Evolutionary conservation across 129 eudicot species (phyloP).

Genomic region (Pseudognaphalium luteoalbum): DNA sequence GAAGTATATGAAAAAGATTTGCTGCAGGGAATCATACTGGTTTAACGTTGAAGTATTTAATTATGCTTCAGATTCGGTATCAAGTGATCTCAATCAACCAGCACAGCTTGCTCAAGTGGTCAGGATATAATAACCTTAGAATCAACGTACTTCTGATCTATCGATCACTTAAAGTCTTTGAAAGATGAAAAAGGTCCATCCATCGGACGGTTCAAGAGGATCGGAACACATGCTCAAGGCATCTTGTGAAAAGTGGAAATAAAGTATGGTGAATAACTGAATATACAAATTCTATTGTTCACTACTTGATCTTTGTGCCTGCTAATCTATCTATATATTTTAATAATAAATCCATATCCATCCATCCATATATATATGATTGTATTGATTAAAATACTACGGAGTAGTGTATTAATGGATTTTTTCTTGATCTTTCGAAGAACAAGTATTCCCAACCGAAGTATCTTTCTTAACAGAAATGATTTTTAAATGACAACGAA

Average conservation of each 20-base stretch:
- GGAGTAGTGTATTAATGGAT: not conserved
- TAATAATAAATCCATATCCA: too few species aligned
- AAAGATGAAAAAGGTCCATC: not conserved
- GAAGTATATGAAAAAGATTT: not conserved
- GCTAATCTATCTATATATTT: not conserved
- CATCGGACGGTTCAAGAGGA: slow-evolving; percentile 7
- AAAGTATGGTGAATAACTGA: slow-evolving; percentile 3
- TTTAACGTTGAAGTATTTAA: not conserved
- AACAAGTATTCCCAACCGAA: not conserved
- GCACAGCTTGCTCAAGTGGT: slow-evolving; percentile 8
- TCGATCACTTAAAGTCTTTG: not conserved
- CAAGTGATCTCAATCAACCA: not conserved
- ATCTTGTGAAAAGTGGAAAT: slow-evolving; percentile 20
- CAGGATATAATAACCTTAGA: not conserved
- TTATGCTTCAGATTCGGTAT: not conserved
- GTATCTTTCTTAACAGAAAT: not conserved
- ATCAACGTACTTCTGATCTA: not conserved
- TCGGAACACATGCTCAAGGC: slow-evolving; percentile 16
- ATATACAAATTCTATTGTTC: not conserved
- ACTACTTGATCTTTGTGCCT: slow-evolving; percentile 9
- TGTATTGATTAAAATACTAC: slow-evolving; percentile 9
- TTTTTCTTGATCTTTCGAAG: not conserved
- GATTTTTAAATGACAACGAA: not conserved
- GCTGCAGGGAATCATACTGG: not conserved
- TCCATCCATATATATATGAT: not conserved